Percentiles rank a stretch among this genome's conserved stretches.
Conservation (phyloP, 2,329 filamentous ascomycete species). For the Xylariales sp. region DNA sequence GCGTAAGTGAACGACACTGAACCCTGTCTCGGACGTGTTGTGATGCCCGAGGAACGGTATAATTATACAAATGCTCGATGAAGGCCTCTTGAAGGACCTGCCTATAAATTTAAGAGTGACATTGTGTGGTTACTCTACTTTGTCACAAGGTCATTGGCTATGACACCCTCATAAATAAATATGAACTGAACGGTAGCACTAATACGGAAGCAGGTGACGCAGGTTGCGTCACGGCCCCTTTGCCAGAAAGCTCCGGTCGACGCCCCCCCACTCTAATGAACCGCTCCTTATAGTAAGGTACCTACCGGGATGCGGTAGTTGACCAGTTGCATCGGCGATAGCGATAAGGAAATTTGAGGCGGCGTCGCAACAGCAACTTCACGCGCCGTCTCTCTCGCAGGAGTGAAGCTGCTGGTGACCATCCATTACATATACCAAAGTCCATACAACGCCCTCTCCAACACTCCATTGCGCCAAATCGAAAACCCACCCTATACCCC, state of each 20-base stretch:
- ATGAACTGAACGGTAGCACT: neutral
- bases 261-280: constrained; percentile 7
- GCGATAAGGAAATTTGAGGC: constrained; percentile 34
- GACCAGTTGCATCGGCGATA: constrained; percentile 18
- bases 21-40: constrained; percentile 4
- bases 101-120: constrained; percentile 7
- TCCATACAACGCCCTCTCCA: constrained; percentile 3
- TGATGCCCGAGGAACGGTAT: neutral
- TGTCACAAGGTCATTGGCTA: constrained; percentile 22
- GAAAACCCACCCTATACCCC: neutral
- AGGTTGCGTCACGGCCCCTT: constrained; percentile 20
- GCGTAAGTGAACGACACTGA: constrained; percentile 11
- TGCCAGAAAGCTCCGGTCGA: constrained; percentile 3
- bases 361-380: constrained; percentile 8
- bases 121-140: constrained; percentile 25
- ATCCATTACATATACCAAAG: neutral
- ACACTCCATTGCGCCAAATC: neutral
- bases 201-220: constrained; percentile 24
- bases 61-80: constrained; percentile 11
- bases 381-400: neutral
- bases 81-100: constrained; percentile 2
- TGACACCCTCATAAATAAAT: constrained; percentile 2
- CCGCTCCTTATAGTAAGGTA: neutral
- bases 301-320: neutral
- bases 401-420: constrained; percentile 12